A percentile compares a stretch with the other conserved stretches of the same genome.
phyloP scores from a whole-genome alignment of 768 basidiomycete genomes.

The Guyanaporus albipodus region DNA sequence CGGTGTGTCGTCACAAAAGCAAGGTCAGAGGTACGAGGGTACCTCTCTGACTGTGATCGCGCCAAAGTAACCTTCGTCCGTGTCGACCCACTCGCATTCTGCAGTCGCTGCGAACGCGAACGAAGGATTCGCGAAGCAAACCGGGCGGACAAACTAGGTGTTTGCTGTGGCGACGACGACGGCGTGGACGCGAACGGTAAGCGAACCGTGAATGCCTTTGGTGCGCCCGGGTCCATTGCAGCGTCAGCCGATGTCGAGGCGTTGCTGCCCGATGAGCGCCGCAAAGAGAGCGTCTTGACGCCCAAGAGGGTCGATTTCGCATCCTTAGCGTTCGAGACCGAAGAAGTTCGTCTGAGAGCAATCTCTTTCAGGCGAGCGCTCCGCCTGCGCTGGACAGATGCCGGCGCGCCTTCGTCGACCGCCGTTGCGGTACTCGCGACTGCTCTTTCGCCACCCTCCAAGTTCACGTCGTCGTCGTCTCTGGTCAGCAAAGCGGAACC shows the following conservation, averaged over 20 bases:
- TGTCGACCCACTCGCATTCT: neutral
- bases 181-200: slow-evolving; percentile 24
- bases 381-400: slow-evolving; percentile 13
- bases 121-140: slow-evolving; percentile 23
- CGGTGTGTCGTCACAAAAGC: slow-evolving; percentile 21
- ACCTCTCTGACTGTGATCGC: slow-evolving; percentile 24
- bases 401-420: no score
- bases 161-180: slow-evolving; percentile 13
- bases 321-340: neutral
- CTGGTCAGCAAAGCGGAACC: slow-evolving; percentile 20
- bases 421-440: no score
- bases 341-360: slow-evolving; percentile 11
- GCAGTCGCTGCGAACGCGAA: slow-evolving; percentile 23
- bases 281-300: slow-evolving; percentile 10
- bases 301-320: slow-evolving; percentile 12
- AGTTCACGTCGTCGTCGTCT: slow-evolving; percentile 6
- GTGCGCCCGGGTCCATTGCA: neutral
- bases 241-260: neutral
- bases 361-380: slow-evolving; percentile 24
- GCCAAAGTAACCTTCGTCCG: slow-evolving; percentile 6
- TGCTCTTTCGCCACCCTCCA: no score
- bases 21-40: slow-evolving; percentile 20
- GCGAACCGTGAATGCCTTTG: slow-evolving; percentile 18
- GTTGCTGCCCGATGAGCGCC: neutral
- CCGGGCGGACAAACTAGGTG: neutral